A percentile compares a stretch with the other conserved stretches of the same genome.
These are phyloP conservation scores for Clavispora carvajalis DNA, from an alignment of 805 yeast genomes.

Conservation along the genomic window DNA sequence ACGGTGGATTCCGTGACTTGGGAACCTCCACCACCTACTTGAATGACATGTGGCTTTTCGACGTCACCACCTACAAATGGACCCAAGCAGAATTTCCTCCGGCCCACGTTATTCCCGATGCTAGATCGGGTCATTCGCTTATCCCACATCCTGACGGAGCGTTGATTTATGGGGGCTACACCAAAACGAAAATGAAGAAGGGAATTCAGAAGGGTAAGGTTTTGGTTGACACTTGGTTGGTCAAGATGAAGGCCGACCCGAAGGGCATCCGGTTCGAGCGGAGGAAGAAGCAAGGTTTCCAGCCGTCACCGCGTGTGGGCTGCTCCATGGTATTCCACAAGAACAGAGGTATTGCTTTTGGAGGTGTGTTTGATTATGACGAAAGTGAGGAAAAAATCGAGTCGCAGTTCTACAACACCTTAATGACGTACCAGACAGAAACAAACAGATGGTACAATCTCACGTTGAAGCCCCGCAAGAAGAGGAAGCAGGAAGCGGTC, in stretches of 20 bases:
- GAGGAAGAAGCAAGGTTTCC: conserved; percentile 81
- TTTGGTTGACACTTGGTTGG: conserved; percentile 76
- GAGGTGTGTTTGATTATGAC: conserved; percentile 92
- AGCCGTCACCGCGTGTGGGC: conserved; percentile 93
- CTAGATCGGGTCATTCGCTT: conserved; percentile 89
- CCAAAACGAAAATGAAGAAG: conserved; percentile 84
- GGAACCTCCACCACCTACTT: conserved; percentile 80
- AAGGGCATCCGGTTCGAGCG: conserved; percentile 81
- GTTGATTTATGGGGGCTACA: conserved; percentile 86
- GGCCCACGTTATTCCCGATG: conserved; percentile 77
- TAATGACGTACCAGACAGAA: conserved; percentile 79
- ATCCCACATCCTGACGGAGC: conserved; percentile 79
- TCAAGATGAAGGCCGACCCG: conserved; percentile 83
- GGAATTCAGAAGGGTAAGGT: conserved; percentile 90
- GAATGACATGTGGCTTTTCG: conserved; percentile 88
- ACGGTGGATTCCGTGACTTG: conserved; percentile 91
- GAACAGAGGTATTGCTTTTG: conserved; percentile 88
- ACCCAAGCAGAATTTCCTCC: conserved; percentile 80
- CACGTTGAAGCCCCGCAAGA: conserved; percentile 56
- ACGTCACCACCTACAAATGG: conserved; percentile 87
- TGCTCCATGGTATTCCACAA: conserved; percentile 84
- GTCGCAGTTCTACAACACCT: conserved; percentile 74
- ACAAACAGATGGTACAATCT: conserved; percentile 84
- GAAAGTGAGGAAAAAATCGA: conserved; percentile 92
- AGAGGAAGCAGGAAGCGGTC: conserved; percentile 35